Evolutionary conservation across 2,329 filamentous ascomycete genomes (phyloP).

Genomic region (Trichoderma pleuroti): DNA sequence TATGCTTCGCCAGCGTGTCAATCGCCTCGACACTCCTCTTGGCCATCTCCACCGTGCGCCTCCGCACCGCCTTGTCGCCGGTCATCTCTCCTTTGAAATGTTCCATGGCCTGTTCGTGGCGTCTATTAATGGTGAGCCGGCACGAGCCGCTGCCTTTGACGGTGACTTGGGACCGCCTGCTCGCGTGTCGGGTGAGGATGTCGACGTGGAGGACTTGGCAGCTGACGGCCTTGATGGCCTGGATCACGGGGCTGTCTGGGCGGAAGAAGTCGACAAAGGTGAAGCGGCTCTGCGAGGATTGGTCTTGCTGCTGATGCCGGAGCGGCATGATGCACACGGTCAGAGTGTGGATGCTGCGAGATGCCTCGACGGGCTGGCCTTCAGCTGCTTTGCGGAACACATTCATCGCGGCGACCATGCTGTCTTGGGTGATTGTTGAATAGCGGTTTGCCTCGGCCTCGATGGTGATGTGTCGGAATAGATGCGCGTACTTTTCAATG

Average conservation of each 20-base stretch:
- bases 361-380: neutral
- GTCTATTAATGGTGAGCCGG: constrained; percentile 22
- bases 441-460: constrained; percentile 42
- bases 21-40: neutral
- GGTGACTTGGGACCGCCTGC: neutral
- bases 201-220: constrained; percentile 37
- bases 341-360: constrained; percentile 38
- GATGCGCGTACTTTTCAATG: constrained; percentile 34
- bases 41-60: neutral
- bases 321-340: constrained; percentile 40
- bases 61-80: constrained; percentile 22
- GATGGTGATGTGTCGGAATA: constrained; percentile 42
- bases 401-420: constrained; percentile 37
- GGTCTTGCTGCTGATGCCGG: constrained; percentile 10
- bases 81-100: neutral
- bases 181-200: constrained; percentile 27
- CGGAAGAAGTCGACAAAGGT: constrained; percentile 39
- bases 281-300: constrained; percentile 23
- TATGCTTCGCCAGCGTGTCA: neutral
- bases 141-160: constrained; percentile 2
- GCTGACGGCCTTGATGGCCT: constrained; percentile 32
- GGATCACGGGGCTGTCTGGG: constrained; percentile 27
- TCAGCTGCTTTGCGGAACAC: constrained; percentile 31
- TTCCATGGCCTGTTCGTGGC: neutral
- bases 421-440: constrained; percentile 23